phyloP scores from a whole-genome alignment of 2,329 filamentous ascomycete species.

The Colletotrichum gigasporum region DNA sequence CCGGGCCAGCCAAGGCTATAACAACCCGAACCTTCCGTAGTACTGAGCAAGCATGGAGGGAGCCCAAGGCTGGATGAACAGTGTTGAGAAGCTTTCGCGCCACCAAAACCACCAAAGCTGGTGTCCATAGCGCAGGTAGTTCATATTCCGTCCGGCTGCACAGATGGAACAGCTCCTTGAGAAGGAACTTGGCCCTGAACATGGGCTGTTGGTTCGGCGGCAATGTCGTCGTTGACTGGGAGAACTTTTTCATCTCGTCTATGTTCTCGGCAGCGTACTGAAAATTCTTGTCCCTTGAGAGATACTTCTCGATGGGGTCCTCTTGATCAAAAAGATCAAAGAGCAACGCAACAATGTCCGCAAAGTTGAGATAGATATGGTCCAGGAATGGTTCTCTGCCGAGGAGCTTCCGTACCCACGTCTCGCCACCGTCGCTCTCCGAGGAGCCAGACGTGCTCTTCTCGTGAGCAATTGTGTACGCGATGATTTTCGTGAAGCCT shows the following conservation, averaged over 20 bases:
- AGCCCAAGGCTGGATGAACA: constrained; percentile 84
- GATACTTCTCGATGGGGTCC: constrained; percentile 74
- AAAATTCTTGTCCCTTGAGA: constrained; percentile 68
- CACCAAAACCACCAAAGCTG: constrained; percentile 77
- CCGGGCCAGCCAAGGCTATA: constrained; percentile 78
- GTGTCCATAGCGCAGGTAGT: constrained; percentile 75
- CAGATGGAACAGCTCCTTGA: constrained; percentile 80
- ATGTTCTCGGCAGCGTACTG: constrained; percentile 71
- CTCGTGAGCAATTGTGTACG: constrained; percentile 86
- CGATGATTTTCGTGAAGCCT: constrained; percentile 81
- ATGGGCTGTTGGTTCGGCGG: constrained; percentile 86
- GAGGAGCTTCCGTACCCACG: constrained; percentile 73
- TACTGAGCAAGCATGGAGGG: constrained; percentile 86
- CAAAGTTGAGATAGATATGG: constrained; percentile 75
- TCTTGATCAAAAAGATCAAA: constrained; percentile 83
- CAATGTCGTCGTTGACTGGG: constrained; percentile 71
- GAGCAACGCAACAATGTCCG: constrained; percentile 79
- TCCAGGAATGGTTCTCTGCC: constrained; percentile 72
- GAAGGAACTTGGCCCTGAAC: constrained; percentile 81
- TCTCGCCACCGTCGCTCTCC: constrained; percentile 68
- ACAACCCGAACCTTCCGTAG: constrained; percentile 87
- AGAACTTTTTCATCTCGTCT: constrained; percentile 73
- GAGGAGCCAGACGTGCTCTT: constrained; percentile 58
- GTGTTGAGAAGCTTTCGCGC: constrained; percentile 82
- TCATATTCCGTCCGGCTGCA: constrained; percentile 77